These are phyloP conservation scores for Ustilago shanxiensis DNA, from an alignment of 1,284 basidiomycete genomes.

Conservation along the genomic window DNA sequence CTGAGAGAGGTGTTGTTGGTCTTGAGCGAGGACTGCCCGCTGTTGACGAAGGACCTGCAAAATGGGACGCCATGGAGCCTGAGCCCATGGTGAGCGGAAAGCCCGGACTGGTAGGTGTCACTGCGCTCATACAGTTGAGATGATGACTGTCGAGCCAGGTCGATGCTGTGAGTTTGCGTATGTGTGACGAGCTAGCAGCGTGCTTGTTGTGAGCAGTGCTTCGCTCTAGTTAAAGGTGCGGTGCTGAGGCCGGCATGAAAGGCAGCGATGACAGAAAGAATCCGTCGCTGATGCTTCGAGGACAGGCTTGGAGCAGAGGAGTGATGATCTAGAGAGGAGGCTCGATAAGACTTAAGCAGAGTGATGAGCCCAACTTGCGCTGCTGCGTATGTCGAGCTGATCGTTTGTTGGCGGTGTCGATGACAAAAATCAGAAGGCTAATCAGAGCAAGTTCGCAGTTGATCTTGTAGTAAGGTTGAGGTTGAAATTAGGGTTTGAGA, in stretches of 20 bases:
- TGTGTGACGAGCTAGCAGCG: neutral
- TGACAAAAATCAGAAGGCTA: neutral
- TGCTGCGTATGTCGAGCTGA: neutral
- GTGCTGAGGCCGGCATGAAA: constrained; percentile 7
- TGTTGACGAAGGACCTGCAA: constrained; percentile 39
- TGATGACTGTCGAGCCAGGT: neutral
- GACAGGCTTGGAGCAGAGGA: too few species aligned
- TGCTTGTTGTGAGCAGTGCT: neutral
- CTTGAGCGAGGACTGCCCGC: constrained; percentile 44
- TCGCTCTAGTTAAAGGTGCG: neutral
- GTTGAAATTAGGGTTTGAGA: neutral
- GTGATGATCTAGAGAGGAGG: too few species aligned
- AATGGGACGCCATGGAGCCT: constrained; percentile 19
- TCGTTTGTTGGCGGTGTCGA: neutral
- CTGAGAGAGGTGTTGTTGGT: constrained; percentile 48
- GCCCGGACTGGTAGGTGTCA: constrained; percentile 57
- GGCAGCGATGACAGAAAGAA: neutral
- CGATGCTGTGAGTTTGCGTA: neutral
- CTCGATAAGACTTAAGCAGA: too few species aligned
- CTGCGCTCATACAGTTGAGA: constrained; percentile 36
- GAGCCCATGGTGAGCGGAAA: constrained; percentile 55
- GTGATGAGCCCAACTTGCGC: too few species aligned
- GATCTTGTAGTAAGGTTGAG: neutral
- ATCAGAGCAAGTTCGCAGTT: neutral
- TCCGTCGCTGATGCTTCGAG: too few species aligned